Percentiles rank a stretch among this genome's conserved stretches.
Evolutionary conservation across 208 protist genomes (phyloP).

Genomic region (Trypanosoma lewisi): DNA sequence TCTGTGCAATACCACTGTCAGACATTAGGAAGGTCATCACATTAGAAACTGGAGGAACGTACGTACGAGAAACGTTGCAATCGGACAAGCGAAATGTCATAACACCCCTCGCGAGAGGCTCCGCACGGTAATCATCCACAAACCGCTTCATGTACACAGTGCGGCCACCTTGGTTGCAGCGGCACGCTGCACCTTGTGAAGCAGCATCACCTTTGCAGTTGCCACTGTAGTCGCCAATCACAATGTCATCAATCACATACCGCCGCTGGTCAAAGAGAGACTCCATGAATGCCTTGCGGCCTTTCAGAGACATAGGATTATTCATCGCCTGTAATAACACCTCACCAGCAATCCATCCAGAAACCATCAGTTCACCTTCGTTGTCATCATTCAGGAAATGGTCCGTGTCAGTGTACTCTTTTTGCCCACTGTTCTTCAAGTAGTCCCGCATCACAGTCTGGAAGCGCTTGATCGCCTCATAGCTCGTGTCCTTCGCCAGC

Average conservation of each 20-base stretch:
- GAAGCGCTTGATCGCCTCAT: slow-evolving; percentile 20
- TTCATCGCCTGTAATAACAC: neutral
- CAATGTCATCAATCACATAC: slow-evolving; percentile 37
- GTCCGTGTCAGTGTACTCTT: neutral
- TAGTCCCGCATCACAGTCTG: neutral
- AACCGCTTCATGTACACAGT: slow-evolving; percentile 20
- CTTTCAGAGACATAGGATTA: neutral
- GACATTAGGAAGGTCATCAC: neutral
- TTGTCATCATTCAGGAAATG: neutral
- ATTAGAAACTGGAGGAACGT: neutral
- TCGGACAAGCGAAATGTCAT: neutral
- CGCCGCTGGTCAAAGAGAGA: slow-evolving; percentile 36
- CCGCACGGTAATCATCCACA: neutral
- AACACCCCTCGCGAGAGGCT: neutral
- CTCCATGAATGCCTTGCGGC: slow-evolving; percentile 8
- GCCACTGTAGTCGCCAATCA: slow-evolving; percentile 53
- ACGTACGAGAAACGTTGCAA: neutral
- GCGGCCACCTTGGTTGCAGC: slow-evolving; percentile 29
- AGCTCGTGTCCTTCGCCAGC: slow-evolving; percentile 18
- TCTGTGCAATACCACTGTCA: neutral
- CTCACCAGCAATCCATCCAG: slow-evolving; percentile 19
- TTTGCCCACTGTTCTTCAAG: neutral
- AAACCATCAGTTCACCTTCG: neutral
- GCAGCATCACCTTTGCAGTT: slow-evolving; percentile 17
- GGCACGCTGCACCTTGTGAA: slow-evolving; percentile 10